Evolutionary conservation across 2,329 filamentous ascomycete genomes (phyloP), one percentile per base, ranked within the genome.

Genomic region (Colletotrichum theobromicola): DNA sequence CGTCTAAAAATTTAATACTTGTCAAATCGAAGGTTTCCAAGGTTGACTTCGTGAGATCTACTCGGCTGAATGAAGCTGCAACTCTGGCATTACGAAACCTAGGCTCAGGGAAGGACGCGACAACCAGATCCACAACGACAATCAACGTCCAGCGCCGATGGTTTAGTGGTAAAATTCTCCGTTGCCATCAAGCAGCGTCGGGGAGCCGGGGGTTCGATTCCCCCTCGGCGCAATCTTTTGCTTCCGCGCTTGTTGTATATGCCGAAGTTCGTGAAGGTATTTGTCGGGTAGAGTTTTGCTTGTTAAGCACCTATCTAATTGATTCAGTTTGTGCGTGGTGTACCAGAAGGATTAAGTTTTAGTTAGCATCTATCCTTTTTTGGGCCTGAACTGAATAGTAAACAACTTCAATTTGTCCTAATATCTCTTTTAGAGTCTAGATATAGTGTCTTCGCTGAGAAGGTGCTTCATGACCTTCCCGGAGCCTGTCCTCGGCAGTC

Each of bases 101-200:
- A 69, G 12, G 3, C 2, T 1, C 6, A 3, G 8, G 26, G 4
- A 1, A 8, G 4, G 7, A 10, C 0, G 0, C 1, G 2, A 0
- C 0, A 2, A 3, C 5, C 35, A 55, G 10, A 1, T 30, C 37
- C 67, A 71, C 53, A 18, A 2, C 28, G 4, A 21, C n/a, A 7
- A 16, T 46, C 7, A n/a, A 37, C 30, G 34, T n/a, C 7, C 30
- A 16, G 70, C 70, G 70, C 68, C 71, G 71, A 74, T 74, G 71
- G 71, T 74, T 74, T 74, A 74, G 71, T 74, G 61, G 67, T 74
- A 74, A 71, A 74, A 74, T 74, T 74, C 71, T 71, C 71, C 67
- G 71, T 74, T 74, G 71, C 71, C 71, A 74, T 46, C 26, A 6
- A 30, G 53, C 67, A 74, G 67, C 71, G 71, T 74, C 72, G 72